Conservation (phyloP, 805 yeast genomes). For the Wickerhamomyces bisporus region DNA sequence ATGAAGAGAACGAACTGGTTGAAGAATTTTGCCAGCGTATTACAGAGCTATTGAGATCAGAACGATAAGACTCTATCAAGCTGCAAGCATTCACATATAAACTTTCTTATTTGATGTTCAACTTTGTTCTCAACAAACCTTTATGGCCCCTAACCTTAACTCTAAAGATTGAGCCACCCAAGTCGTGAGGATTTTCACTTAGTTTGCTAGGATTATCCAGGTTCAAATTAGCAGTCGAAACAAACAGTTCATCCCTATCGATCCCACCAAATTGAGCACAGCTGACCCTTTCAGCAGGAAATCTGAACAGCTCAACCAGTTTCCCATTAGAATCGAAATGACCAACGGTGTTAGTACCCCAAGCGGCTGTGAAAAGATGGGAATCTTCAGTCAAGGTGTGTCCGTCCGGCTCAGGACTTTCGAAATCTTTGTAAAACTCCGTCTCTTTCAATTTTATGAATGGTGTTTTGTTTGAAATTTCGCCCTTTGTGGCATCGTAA, state of each 20-base stretch:
- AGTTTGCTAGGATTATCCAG: slow-evolving; percentile 34
- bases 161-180: slow-evolving; percentile 58
- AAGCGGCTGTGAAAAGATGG: slow-evolving; percentile 58
- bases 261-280: slow-evolving; percentile 69
- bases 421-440: slow-evolving; percentile 21
- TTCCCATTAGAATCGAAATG: slow-evolving; percentile 46
- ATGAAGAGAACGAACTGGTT: slow-evolving; percentile 59
- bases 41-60: slow-evolving; percentile 9
- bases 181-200: slow-evolving; percentile 34
- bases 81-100: too few relatives aligned
- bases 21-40: slow-evolving; percentile 55
- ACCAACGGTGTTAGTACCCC: slow-evolving; percentile 53
- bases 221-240: slow-evolving; percentile 59
- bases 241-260: slow-evolving; percentile 50
- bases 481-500: slow-evolving; percentile 33
- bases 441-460: slow-evolving; percentile 34
- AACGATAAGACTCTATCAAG: slow-evolving; percentile 17
- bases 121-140: slow-evolving; percentile 26
- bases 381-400: slow-evolving; percentile 51
- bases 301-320: slow-evolving; percentile 40
- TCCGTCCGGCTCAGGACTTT: slow-evolving; percentile 76
- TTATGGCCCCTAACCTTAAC: slow-evolving; percentile 32
- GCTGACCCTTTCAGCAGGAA: slow-evolving; percentile 59
- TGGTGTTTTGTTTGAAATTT: slow-evolving; percentile 30
- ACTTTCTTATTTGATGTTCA: slow-evolving; percentile 4